Percentiles rank a stretch among this genome's conserved stretches.
Evolutionary conservation across 768 basidiomycete species (phyloP).

Genomic region (Kwoniella sp.): DNA sequence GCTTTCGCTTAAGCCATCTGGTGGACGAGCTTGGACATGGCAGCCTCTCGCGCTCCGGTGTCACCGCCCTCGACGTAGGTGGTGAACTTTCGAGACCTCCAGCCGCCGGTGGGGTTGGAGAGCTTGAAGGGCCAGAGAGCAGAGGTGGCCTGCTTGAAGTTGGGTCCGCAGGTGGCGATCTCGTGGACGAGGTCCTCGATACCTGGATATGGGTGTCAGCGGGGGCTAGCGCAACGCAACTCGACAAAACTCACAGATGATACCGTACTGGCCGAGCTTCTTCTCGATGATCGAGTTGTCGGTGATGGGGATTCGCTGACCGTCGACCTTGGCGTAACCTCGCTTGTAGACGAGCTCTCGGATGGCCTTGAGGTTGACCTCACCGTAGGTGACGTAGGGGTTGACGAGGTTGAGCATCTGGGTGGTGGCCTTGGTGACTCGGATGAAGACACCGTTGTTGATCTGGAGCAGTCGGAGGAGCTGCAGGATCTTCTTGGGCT

Average conservation of each 20-base stretch:
- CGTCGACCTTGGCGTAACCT: constrained; percentile 96
- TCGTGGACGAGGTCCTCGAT: constrained; percentile 97
- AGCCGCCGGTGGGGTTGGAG: constrained; percentile 97
- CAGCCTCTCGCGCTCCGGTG: constrained; percentile 91
- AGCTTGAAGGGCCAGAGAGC: constrained; percentile 99
- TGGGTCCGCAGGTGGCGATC: constrained; percentile 88
- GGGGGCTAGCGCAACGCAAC: background rate
- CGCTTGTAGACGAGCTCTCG: constrained; percentile 99
- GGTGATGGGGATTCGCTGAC: constrained; percentile 90
- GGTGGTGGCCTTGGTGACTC: constrained; percentile 90
- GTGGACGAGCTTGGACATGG: constrained; percentile 96
- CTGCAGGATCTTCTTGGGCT: constrained; percentile 98
- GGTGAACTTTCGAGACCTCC: constrained; percentile 94
- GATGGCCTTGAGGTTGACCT: constrained; percentile 83
- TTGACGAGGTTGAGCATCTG: constrained; percentile 98
- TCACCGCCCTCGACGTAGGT: constrained; percentile 86
- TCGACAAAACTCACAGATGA: constrained; percentile 61
- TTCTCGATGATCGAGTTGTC: constrained; percentile 92
- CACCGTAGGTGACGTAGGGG: constrained; percentile 97
- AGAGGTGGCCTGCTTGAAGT: constrained; percentile 88
- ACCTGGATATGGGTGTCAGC: constrained; percentile 22
- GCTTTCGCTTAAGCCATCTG: constrained; percentile 49
- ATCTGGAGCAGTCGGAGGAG: constrained; percentile 97
- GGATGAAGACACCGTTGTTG: constrained; percentile 98
- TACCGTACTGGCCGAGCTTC: constrained; percentile 84